phyloP scores from a whole-genome alignment of 2,329 filamentous ascomycete species.

The Colletotrichum eleusines region DNA sequence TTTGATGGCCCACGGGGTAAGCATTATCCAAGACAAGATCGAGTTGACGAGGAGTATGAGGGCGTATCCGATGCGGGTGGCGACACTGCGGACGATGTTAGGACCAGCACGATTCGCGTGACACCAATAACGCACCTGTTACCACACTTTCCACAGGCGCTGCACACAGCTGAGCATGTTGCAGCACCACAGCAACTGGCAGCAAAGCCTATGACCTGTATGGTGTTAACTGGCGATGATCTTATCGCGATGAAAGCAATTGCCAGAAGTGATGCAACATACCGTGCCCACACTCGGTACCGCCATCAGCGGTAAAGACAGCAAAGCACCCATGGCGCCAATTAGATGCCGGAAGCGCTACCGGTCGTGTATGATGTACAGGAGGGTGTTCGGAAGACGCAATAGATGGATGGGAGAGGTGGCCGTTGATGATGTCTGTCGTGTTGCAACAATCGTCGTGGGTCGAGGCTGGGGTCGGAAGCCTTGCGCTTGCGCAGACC shows the following conservation, averaged over 20 bases:
- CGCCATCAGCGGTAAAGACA: constrained; percentile 90
- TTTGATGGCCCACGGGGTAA: constrained; percentile 97
- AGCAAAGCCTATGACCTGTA: constrained; percentile 79
- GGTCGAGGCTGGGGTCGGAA: not conserved
- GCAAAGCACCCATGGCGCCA: constrained; percentile 82
- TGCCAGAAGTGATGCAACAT: constrained; percentile 56
- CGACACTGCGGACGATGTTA: constrained; percentile 72
- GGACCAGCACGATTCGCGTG: not conserved
- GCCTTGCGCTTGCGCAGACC: not conserved
- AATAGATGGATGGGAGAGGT: not conserved
- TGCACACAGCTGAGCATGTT: constrained; percentile 95
- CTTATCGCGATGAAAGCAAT: not conserved
- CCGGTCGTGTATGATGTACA: not conserved
- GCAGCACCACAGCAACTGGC: constrained; percentile 97
- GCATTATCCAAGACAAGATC: constrained; percentile 98
- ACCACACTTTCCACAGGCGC: constrained; percentile 94
- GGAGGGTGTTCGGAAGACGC: not conserved
- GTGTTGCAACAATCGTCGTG: not conserved
- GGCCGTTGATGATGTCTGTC: constrained; percentile 1
- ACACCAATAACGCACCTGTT: constrained; percentile 76
- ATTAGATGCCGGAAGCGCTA: not conserved
- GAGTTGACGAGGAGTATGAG: constrained; percentile 96
- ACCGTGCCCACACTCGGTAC: constrained; percentile 89
- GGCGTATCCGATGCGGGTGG: constrained; percentile 95
- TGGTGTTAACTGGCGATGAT: constrained; percentile 13